Percentiles rank a stretch among this genome's conserved stretches.
Conservation (phyloP, 2,329 filamentous ascomycete species). For the Pseudonectria foliicola region DNA sequence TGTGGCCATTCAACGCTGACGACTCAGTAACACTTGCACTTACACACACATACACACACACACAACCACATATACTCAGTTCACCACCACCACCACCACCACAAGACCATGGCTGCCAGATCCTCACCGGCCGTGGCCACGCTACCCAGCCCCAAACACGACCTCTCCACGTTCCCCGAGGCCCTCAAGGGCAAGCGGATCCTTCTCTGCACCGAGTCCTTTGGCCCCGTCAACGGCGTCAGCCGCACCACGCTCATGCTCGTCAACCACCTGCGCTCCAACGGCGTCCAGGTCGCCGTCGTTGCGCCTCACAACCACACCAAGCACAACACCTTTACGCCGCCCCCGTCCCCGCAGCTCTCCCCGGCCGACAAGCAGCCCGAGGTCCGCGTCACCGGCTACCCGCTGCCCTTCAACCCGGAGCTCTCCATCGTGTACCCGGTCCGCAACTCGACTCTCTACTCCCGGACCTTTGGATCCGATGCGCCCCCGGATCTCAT, state of each 20-base stretch:
- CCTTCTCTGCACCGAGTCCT: conserved; percentile 63
- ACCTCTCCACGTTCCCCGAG: conserved; percentile 38
- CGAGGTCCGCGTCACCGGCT: conserved; percentile 56
- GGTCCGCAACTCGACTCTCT: conserved; percentile 56
- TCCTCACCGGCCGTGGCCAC: too few species aligned
- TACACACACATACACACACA: too few species aligned
- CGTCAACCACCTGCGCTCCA: conserved; percentile 56
- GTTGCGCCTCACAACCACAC: conserved; percentile 56
- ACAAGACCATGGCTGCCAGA: too few species aligned
- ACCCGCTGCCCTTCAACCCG: conserved; percentile 63
- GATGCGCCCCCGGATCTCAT: conserved; percentile 53
- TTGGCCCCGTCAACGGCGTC: conserved; percentile 68
- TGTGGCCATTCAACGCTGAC: conserved; percentile 12
- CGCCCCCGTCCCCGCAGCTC: conserved; percentile 29
- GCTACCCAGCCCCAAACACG: too few species aligned
- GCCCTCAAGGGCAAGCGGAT: conserved; percentile 54
- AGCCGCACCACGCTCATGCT: conserved; percentile 63
- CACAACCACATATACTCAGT: too few species aligned
- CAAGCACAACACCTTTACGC: conserved; percentile 46
- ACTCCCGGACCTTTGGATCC: conserved; percentile 49
- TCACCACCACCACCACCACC: too few species aligned
- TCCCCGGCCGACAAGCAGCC: conserved; percentile 26
- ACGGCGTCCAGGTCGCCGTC: conserved; percentile 58
- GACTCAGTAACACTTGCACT: too few species aligned
- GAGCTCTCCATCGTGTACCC: conserved; percentile 65